These are phyloP conservation scores for Podaxis mareebaensis DNA, from an alignment of 768 basidiomycete species.

Conservation along the genomic window DNA sequence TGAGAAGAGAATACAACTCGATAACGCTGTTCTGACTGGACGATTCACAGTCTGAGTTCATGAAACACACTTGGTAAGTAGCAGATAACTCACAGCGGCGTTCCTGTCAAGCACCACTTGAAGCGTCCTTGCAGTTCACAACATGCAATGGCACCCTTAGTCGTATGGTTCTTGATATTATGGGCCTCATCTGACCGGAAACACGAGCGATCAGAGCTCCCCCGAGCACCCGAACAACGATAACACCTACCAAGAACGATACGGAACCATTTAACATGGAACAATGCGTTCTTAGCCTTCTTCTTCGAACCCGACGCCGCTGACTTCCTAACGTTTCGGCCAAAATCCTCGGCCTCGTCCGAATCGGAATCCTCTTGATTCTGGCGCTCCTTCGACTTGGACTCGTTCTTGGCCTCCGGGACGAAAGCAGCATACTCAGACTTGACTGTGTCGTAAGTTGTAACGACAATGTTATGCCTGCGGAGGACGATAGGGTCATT, in stretches of 20 bases:
- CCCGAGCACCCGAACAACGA: background rate
- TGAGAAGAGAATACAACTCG: conserved; percentile 86
- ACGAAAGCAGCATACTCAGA: conserved; percentile 68
- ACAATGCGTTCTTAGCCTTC: conserved; percentile 66
- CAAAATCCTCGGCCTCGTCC: conserved; percentile 47
- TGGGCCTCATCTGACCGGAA: conserved; percentile 78
- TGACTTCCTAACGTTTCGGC: conserved; percentile 42
- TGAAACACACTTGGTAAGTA: conserved; percentile 1
- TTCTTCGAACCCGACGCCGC: conserved; percentile 36
- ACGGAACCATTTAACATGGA: conserved; percentile 79
- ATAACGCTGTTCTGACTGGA: conserved; percentile 86
- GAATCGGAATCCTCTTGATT: conserved; percentile 34
- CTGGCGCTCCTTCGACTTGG: conserved; percentile 39
- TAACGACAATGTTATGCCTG: conserved; percentile 73
- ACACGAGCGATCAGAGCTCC: background rate
- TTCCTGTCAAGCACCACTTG: conserved; percentile 88
- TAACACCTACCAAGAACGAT: conserved; percentile 72
- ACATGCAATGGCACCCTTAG: conserved; percentile 77
- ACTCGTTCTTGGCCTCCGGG: conserved; percentile 54
- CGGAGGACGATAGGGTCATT: conserved; percentile 58
- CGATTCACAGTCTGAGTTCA: conserved; percentile 16
- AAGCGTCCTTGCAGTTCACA: conserved; percentile 75
- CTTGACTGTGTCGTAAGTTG: conserved; percentile 83
- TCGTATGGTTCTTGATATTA: conserved; percentile 86
- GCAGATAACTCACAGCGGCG: conserved; percentile 56